phyloP scores from a whole-genome alignment of 306 rosid genomes.

The Phaseolus lunatus region DNA sequence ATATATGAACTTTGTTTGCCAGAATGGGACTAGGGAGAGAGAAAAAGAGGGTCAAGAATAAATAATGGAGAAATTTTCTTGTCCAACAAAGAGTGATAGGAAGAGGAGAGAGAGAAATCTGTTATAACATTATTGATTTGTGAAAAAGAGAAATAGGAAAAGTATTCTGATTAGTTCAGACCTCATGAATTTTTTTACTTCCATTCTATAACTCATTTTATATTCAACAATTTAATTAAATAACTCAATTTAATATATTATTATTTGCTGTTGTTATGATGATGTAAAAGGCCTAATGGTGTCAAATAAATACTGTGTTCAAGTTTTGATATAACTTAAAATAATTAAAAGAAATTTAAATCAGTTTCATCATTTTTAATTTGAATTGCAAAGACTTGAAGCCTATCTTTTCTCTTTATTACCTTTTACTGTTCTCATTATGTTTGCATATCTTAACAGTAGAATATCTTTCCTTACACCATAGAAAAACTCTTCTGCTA shows the following conservation, averaged over 20 bases:
- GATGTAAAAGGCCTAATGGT: too few species aligned
- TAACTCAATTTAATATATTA: too few species aligned
- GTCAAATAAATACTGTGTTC: neutral
- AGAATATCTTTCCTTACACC: constrained; percentile 44
- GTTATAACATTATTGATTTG: neutral
- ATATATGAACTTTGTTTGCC: constrained; percentile 49
- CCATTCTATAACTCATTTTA: too few species aligned
- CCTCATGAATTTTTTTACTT: too few species aligned
- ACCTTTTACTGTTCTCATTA: constrained; percentile 46
- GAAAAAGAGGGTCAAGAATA: constrained; percentile 45
- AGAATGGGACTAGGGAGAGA: constrained; percentile 42
- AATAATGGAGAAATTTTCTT: neutral
- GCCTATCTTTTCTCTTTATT: constrained; percentile 53
- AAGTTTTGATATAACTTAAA: neutral
- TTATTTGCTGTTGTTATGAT: too few species aligned
- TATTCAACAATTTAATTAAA: too few species aligned
- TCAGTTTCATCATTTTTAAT: constrained; percentile 42
- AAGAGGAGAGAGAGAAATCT: neutral
- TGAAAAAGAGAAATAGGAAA: neutral
- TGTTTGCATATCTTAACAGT: constrained; percentile 49
- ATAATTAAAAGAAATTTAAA: constrained; percentile 24
- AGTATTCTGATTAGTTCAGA: too few species aligned
- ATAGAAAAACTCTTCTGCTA: constrained; percentile 7
- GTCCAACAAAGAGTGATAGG: neutral
- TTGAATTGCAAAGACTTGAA: constrained; percentile 62